Conservation (phyloP, 1,284 basidiomycete species). For the Leucoagaricus sp. region DNA sequence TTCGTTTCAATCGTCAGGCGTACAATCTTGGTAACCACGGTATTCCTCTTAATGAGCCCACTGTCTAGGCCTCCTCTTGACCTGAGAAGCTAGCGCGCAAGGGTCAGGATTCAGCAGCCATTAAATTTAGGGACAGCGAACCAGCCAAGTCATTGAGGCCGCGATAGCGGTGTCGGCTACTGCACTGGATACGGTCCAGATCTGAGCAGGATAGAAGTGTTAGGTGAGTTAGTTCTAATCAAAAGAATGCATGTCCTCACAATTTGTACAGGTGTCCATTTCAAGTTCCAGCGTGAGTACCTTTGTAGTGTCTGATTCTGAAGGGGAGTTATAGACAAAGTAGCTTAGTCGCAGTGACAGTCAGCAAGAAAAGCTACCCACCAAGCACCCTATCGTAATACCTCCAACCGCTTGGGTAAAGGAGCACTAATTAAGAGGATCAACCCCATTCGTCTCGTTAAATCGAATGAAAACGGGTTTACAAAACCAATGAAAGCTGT, state of each 20-base stretch:
- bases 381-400: too few species aligned
- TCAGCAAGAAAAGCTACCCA: too few species aligned
- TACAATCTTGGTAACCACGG: background rate
- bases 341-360: too few species aligned
- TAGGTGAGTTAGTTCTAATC: too few species aligned
- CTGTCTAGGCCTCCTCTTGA: background rate
- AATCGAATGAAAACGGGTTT: too few species aligned
- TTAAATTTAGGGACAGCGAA: background rate
- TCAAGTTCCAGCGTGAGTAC: too few species aligned
- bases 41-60: too few species aligned
- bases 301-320: too few species aligned
- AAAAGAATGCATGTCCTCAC: background rate
- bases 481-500: background rate
- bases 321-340: too few species aligned
- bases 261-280: slow-evolving; percentile 2
- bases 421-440: too few species aligned
- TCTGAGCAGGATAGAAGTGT: background rate
- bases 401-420: too few species aligned
- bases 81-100: slow-evolving; percentile 2
- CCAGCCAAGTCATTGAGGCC: slow-evolving; percentile 10
- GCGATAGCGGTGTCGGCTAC: slow-evolving; percentile 2
- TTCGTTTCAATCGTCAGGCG: slow-evolving; percentile 12
- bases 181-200: slow-evolving; percentile 5
- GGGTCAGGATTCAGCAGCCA: background rate
- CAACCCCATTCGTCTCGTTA: too few species aligned